Percentiles rank a stretch among this genome's conserved stretches.
Evolutionary conservation across 345 rosid genomes (phyloP).

Genomic region (Eucalyptus pauciflora): DNA sequence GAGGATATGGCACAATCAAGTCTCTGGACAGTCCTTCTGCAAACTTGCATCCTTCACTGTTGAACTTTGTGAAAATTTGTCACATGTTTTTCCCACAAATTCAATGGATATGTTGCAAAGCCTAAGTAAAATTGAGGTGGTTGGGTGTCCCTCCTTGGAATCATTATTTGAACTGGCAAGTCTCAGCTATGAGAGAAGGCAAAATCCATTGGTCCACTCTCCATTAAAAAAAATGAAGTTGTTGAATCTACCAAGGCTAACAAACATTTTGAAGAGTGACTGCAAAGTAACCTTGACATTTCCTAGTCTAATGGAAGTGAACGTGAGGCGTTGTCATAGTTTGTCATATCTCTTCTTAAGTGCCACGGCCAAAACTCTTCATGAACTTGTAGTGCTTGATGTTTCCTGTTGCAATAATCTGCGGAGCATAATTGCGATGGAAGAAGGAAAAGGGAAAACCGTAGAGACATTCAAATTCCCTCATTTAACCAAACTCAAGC

Average conservation of each 20-base stretch:
- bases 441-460: not conserved
- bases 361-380: not conserved
- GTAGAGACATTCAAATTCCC: accelerated
- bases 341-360: not conserved
- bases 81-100: no score
- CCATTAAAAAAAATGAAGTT: accelerated
- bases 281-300: not conserved
- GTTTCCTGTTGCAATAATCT: not conserved
- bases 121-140: no score
- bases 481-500: not conserved
- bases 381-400: accelerated
- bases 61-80: no score
- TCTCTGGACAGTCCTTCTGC: no score
- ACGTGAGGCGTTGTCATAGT: accelerated
- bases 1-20: no score
- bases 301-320: not conserved
- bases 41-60: no score
- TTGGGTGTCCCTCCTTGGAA: no score
- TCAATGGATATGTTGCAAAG: no score
- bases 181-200: no score
- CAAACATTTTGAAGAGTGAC: not conserved
- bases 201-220: no score
- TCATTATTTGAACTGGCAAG: no score
- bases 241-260: not conserved
- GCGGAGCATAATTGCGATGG: accelerated